A percentile compares a stretch with the other conserved stretches of the same genome.
These are phyloP conservation scores for Gonapodya sp. DNA, from an alignment of 192 early-diverging fungal genomes.

Conservation along the genomic window DNA sequence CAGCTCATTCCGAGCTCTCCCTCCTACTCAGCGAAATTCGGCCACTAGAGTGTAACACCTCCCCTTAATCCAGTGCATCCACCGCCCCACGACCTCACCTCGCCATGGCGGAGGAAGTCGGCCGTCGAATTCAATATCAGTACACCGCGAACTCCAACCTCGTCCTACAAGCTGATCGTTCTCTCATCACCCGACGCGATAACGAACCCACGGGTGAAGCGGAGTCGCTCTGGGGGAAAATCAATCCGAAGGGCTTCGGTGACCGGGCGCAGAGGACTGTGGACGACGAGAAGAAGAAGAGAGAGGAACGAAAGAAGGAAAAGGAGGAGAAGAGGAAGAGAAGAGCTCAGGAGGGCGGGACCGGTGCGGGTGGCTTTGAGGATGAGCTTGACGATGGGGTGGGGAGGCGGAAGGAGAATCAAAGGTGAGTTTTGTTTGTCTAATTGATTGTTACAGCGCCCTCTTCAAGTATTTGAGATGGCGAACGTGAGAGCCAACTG, in stretches of 20 bases:
- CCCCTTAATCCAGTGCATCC: no score
- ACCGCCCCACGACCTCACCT: no score
- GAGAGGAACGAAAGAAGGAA: constrained; percentile 34
- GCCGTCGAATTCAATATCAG: constrained; percentile 21
- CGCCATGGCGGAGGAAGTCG: constrained; percentile 22
- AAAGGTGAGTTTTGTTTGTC: constrained; percentile 40
- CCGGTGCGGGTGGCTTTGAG: constrained; percentile 38
- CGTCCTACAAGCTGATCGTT: constrained; percentile 84
- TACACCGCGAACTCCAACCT: constrained; percentile 87
- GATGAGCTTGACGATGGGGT: neutral
- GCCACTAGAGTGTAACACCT: no score
- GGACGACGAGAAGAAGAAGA: constrained; percentile 50
- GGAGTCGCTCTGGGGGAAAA: constrained; percentile 79
- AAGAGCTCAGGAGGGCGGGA: constrained; percentile 9
- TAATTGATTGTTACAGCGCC: no score
- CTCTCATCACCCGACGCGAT: constrained; percentile 66
- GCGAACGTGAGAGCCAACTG: no score
- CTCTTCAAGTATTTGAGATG: no score
- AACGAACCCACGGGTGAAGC: constrained; percentile 93
- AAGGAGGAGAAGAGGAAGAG: constrained; percentile 38
- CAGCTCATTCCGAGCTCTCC: no score
- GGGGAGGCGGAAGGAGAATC: constrained; percentile 41
- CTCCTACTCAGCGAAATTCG: no score
- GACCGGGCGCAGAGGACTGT: constrained; percentile 58
- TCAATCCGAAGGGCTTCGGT: constrained; percentile 81